phyloP scores from a whole-genome alignment of 202 grass and related monocot genomes.

The Dendrocalamus latiflorus region DNA sequence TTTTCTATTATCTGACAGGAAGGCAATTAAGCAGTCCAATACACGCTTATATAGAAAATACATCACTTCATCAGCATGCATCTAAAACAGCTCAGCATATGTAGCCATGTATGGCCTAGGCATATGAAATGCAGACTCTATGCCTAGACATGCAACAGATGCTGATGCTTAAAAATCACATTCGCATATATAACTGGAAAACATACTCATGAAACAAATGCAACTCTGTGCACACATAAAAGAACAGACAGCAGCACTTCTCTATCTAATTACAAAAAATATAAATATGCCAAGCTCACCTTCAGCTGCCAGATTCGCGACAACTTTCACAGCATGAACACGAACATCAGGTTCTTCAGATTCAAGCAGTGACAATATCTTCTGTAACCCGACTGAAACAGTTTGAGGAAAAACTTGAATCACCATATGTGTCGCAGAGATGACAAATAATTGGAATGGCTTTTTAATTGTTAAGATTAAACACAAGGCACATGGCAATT shows the following conservation, averaged over 20 bases:
- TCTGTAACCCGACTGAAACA: conserved; percentile 87
- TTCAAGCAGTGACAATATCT: conserved; percentile 98
- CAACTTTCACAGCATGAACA: conserved; percentile 98
- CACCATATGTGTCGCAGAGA: conserved; percentile 10
- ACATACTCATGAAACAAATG: conserved; percentile 12
- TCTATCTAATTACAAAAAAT: not conserved
- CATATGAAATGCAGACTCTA: not conserved
- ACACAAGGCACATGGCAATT: not conserved
- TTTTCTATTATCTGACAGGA: not conserved
- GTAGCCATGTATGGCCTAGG: not conserved
- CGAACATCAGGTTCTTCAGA: conserved; percentile 97
- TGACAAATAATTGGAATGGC: conserved; percentile 1
- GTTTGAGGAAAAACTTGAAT: conserved; percentile 21
- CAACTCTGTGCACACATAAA: not conserved
- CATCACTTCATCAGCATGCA: not conserved
- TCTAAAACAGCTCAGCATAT: not conserved
- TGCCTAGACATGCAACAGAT: not conserved
- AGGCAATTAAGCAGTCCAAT: not conserved
- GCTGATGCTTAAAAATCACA: conserved; percentile 12
- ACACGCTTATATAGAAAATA: not conserved
- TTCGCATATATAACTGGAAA: not conserved
- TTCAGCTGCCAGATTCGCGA: conserved; percentile 98
- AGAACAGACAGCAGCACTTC: not conserved
- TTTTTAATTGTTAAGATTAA: not conserved
- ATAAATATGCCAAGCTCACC: conserved; percentile 44